A percentile compares a stretch with the other conserved stretches of the same genome.
Conservation (phyloP, 2,329 filamentous ascomycete species). For the Neofusicoccum ribis region DNA sequence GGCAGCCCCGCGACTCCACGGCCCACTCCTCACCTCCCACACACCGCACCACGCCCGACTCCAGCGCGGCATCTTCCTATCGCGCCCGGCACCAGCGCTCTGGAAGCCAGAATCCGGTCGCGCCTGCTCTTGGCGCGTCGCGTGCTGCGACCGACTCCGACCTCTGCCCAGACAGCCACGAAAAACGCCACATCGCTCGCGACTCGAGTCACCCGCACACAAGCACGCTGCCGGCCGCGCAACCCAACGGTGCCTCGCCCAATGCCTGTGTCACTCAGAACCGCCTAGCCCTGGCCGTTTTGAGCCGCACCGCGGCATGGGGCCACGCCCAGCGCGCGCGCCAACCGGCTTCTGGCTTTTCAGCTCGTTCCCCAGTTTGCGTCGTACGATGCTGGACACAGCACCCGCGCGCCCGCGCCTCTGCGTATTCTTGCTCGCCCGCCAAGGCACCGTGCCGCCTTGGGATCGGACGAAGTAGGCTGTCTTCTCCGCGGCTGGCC, state of each 20-base stretch:
- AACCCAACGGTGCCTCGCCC: too few species aligned
- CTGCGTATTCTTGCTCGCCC: background rate
- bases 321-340: too few species aligned
- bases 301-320: background rate
- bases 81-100: background rate
- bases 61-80: background rate
- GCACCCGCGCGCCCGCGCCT: too few species aligned
- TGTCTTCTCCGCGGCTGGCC: background rate
- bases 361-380: background rate
- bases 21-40: background rate
- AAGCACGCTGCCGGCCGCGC: background rate
- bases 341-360: background rate
- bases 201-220: background rate
- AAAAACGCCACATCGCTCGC: background rate
- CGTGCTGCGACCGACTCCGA: background rate
- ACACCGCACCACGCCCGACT: background rate
- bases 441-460: slow-evolving; percentile 7
- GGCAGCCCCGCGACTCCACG: slow-evolving; percentile 6
- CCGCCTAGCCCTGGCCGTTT: background rate
- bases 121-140: too few species aligned
- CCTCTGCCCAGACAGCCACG: background rate
- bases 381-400: slow-evolving; percentile 6
- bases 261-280: background rate
- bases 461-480: background rate
- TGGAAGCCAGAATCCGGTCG: slow-evolving; percentile 6